phyloP scores from a whole-genome alignment of 441 rosid genomes.

The Jatropha podagrica region DNA sequence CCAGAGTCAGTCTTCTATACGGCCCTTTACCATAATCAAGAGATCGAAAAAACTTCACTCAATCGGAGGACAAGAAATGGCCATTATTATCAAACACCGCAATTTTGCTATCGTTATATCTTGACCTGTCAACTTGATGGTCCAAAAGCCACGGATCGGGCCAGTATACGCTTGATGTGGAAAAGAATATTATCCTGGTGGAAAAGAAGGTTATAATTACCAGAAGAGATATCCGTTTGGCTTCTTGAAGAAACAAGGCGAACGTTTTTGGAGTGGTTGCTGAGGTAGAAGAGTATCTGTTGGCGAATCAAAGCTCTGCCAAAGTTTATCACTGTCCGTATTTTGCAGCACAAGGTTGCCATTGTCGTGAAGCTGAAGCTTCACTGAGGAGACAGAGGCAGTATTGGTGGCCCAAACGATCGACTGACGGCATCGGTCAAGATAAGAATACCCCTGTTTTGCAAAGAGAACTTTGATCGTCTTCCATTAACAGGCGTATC shows the following conservation, averaged over 20 bases:
- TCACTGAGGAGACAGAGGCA: neutral
- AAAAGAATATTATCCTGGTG: conserved; percentile 15
- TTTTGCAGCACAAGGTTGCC: too few species aligned
- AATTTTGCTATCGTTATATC: neutral
- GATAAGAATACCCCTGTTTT: conserved; percentile 12
- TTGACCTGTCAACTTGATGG: neutral
- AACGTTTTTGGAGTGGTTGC: conserved; percentile 13
- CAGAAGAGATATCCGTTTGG: conserved; percentile 12
- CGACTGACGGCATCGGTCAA: conserved; percentile 13
- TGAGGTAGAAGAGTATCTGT: conserved; percentile 29
- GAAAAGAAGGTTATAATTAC: conserved; percentile 17
- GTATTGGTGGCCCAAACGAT: conserved; percentile 17
- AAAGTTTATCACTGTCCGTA: neutral
- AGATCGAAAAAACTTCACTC: neutral
- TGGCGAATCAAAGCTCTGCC: conserved; percentile 31
- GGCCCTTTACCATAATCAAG: neutral
- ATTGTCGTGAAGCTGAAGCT: conserved; percentile 4
- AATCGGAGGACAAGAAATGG: conserved; percentile 7
- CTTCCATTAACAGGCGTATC: conserved; percentile 27
- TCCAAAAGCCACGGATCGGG: conserved; percentile 16
- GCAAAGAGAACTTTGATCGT: conserved; percentile 17
- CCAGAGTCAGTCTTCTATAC: neutral
- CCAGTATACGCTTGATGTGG: conserved; percentile 28
- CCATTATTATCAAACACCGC: neutral
- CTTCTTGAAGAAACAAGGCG: conserved; percentile 21